phyloP scores from a whole-genome alignment of 2,329 filamentous ascomycete species.

The Teratosphaeria nubilosa region DNA sequence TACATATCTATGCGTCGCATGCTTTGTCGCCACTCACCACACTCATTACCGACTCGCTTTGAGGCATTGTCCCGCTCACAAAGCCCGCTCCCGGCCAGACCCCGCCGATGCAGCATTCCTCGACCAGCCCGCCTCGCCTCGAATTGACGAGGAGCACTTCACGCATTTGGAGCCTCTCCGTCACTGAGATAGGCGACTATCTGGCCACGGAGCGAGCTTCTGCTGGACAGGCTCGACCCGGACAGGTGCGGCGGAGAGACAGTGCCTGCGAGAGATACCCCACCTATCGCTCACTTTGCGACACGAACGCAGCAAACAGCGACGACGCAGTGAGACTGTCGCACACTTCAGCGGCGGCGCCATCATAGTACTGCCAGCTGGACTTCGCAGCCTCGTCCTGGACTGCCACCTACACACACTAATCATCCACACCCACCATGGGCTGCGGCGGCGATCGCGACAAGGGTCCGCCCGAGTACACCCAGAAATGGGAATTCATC shows the following conservation, averaged over 20 bases:
- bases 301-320: not conserved
- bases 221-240: not conserved
- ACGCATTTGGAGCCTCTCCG: not conserved
- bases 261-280: not conserved
- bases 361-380: not conserved
- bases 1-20: not conserved
- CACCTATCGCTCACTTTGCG: not conserved
- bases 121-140: not conserved
- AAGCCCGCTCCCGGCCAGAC: not conserved
- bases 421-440: conserved; percentile 16
- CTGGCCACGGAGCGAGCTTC: not conserved
- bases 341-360: not conserved
- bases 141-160: not conserved
- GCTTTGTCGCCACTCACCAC: not conserved
- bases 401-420: not conserved
- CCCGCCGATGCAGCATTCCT: not conserved
- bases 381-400: not conserved
- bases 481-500: conserved; percentile 78
- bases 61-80: not conserved
- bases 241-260: not conserved
- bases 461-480: conserved; percentile 31
- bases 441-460: conserved; percentile 27
- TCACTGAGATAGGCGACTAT: not conserved
- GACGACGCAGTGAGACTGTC: not conserved
- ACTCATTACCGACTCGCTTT: not conserved